Conservation (phyloP, 768 basidiomycete species). For the Boletellus sp. region DNA sequence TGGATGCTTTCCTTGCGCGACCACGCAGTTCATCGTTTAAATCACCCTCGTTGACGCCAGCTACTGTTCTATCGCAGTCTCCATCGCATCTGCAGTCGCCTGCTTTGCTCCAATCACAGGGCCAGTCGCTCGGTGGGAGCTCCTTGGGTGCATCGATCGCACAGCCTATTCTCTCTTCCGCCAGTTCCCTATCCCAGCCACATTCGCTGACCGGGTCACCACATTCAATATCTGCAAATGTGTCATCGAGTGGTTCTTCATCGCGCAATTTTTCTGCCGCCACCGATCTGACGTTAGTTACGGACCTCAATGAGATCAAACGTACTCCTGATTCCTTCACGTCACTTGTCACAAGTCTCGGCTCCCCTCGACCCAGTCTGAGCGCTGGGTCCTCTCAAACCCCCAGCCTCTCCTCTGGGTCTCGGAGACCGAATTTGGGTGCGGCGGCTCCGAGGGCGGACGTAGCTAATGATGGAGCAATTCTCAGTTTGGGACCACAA, state of each 20-base stretch:
- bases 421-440: conserved; percentile 22
- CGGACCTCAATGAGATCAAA: conserved; percentile 24
- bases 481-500: conserved; percentile 19
- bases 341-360: conserved; percentile 25
- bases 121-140: conserved; percentile 12
- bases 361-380: conserved; percentile 25
- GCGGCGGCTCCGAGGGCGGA: conserved; percentile 16
- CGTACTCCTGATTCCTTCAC: conserved; percentile 24
- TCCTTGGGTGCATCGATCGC: conserved; percentile 16
- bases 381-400: conserved; percentile 30
- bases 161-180: conserved; percentile 21
- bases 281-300: conserved; percentile 23
- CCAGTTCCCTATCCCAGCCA: conserved; percentile 24
- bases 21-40: conserved; percentile 22
- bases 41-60: conserved; percentile 21
- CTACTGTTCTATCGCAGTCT: conserved; percentile 16
- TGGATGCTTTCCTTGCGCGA: conserved; percentile 28
- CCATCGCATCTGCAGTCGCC: conserved; percentile 19
- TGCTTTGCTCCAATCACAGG: conserved; percentile 16
- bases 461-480: conserved; percentile 11
- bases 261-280: conserved; percentile 12
- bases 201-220: conserved; percentile 32
- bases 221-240: conserved; percentile 20
- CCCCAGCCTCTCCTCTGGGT: conserved; percentile 23
- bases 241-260: conserved; percentile 22